Evolutionary conservation across 2,329 filamentous ascomycete species (phyloP).

Genomic region (Neoascochyta sp.): DNA sequence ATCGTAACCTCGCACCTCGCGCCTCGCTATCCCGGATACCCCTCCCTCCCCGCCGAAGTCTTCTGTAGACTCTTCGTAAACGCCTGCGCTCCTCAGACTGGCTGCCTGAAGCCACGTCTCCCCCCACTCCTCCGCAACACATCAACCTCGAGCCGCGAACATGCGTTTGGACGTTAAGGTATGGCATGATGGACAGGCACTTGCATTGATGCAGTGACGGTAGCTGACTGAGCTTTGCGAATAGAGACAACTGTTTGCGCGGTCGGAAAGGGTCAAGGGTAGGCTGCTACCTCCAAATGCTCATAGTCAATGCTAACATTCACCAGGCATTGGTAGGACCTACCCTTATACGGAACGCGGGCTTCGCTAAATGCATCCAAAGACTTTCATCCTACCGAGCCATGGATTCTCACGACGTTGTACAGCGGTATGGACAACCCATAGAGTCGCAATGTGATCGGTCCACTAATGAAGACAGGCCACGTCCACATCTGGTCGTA

Average conservation of each 20-base stretch:
- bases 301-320: conserved; percentile 26
- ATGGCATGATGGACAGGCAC: conserved; percentile 1
- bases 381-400: conserved; percentile 94
- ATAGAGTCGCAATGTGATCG: conserved; percentile 3
- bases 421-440: conserved; percentile 69
- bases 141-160: conserved; percentile 23
- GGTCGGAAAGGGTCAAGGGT: conserved; percentile 87
- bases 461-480: conserved; percentile 53
- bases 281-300: too few relatives aligned
- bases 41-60: conserved; percentile 1
- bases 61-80: too few relatives aligned
- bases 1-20: too few relatives aligned
- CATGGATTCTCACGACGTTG: conserved; percentile 89
- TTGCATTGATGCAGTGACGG: conserved; percentile 1
- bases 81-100: conserved; percentile 27
- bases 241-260: conserved; percentile 77
- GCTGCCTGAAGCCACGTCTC: conserved; percentile 41
- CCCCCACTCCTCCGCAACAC: conserved; percentile 28
- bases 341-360: conserved; percentile 2
- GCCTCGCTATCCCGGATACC: too few relatives aligned
- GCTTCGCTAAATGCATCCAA: conserved; percentile 50
- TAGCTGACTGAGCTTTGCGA: conserved; percentile 42
- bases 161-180: conserved; percentile 50
- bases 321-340: conserved; percentile 34
- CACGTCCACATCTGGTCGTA: conserved; percentile 99